Percentiles rank a stretch among this genome's conserved stretches.
These are phyloP conservation scores for Backusella australiensis DNA, from an alignment of 192 early-diverging fungal genomes.

Conservation along the genomic window DNA sequence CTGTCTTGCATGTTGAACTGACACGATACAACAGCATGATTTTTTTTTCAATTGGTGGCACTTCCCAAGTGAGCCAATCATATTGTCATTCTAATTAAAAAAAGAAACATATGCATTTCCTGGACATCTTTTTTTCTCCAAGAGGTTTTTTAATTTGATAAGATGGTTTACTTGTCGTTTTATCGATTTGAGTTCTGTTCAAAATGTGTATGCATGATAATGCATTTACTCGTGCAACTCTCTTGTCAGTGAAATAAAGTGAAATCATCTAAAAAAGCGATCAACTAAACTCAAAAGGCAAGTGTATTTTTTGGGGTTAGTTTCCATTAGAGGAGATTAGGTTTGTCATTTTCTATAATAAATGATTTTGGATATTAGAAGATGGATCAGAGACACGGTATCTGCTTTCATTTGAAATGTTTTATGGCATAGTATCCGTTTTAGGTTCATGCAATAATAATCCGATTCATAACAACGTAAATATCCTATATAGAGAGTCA, in stretches of 20 bases:
- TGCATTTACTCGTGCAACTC: not conserved
- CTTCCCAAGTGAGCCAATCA: not conserved
- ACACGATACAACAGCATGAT: not conserved
- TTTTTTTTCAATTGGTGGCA: not conserved
- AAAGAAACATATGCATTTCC: not conserved
- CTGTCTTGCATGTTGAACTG: not conserved
- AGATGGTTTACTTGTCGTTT: no score
- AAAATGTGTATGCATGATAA: not conserved
- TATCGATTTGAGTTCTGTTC: not conserved
- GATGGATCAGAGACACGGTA: no score
- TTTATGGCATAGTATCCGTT: no score
- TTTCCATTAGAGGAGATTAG: no score
- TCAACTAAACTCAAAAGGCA: not conserved
- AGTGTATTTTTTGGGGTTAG: no score
- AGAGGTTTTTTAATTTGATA: not conserved
- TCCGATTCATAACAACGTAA: no score
- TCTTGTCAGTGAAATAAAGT: not conserved
- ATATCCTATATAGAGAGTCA: no score
- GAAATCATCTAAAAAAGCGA: not conserved
- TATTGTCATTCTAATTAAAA: not conserved
- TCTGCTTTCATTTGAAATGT: no score
- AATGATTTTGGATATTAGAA: no score
- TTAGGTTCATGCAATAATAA: no score
- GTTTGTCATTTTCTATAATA: no score
- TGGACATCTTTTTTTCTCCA: not conserved